Percentiles rank a stretch among this genome's conserved stretches.
These are phyloP conservation scores for Leishmania martiniquensis DNA, from an alignment of 208 protist genomes.

Conservation along the genomic window DNA sequence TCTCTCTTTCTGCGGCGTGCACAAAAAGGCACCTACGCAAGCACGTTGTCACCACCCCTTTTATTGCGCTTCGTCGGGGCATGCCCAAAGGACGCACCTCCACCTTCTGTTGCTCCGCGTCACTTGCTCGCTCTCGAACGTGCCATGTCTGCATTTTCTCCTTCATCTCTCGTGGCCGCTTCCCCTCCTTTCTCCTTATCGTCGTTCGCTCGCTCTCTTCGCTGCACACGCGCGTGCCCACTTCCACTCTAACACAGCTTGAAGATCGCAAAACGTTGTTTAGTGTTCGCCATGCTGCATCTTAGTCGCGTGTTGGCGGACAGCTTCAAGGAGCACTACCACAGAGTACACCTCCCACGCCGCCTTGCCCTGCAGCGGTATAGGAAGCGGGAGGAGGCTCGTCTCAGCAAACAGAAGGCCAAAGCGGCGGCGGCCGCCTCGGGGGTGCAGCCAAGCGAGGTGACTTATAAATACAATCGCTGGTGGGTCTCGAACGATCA, in stretches of 20 bases:
- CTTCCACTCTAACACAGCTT: background rate
- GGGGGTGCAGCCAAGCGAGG: conserved; percentile 32
- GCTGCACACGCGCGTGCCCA: background rate
- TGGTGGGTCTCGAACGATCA: conserved; percentile 92
- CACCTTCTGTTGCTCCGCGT: no score
- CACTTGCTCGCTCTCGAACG: no score
- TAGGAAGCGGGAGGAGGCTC: conserved; percentile 53
- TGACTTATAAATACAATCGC: conserved; percentile 90
- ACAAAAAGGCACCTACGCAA: no score
- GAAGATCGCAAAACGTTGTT: no score
- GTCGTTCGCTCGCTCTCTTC: no score
- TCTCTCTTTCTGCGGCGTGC: no score
- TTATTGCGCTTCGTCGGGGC: no score
- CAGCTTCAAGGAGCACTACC: conserved; percentile 92
- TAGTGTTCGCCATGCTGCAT: conserved; percentile 53
- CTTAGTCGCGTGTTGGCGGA: conserved; percentile 50
- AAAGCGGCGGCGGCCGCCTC: conserved; percentile 9
- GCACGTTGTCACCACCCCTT: no score
- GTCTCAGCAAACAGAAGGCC: conserved; percentile 26
- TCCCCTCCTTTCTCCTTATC: background rate
- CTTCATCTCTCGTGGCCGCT: no score
- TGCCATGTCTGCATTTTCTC: no score
- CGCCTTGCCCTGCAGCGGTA: conserved; percentile 80
- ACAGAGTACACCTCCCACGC: conserved; percentile 85
- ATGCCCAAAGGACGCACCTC: no score